These are phyloP conservation scores for Monilinia fructicola DNA, from an alignment of 2,329 filamentous ascomycete species.

Conservation along the genomic window DNA sequence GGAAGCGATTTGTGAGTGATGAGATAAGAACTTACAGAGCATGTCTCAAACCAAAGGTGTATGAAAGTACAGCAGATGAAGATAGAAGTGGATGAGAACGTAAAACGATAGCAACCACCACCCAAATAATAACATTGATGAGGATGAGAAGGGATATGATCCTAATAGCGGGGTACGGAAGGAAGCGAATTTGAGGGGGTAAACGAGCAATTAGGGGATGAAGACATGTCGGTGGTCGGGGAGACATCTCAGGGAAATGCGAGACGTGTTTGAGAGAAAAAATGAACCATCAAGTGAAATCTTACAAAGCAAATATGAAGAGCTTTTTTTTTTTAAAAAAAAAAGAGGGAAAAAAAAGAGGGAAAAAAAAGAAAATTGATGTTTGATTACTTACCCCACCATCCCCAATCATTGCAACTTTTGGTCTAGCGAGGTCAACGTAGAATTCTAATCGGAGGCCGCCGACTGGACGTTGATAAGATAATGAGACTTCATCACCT, in stretches of 20 bases:
- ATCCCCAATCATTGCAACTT: background rate
- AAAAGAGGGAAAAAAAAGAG: no score
- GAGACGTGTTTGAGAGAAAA: background rate
- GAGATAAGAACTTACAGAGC: slow-evolving; percentile 54
- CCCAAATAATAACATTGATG: slow-evolving; percentile 58
- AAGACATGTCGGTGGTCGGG: slow-evolving; percentile 21
- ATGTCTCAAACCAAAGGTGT: slow-evolving; percentile 85
- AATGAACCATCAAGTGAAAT: background rate
- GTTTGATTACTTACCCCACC: slow-evolving; percentile 7
- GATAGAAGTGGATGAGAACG: slow-evolving; percentile 61
- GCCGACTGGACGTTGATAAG: slow-evolving; percentile 9
- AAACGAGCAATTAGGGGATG: slow-evolving; percentile 18
- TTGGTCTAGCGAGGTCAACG: slow-evolving; percentile 14
- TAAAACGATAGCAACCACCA: slow-evolving; percentile 52
- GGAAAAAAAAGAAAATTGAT: background rate
- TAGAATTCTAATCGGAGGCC: background rate
- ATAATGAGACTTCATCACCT: slow-evolving; percentile 19
- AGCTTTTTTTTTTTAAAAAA: no score
- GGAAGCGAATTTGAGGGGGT: slow-evolving; percentile 24
- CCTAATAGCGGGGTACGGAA: slow-evolving; percentile 33
- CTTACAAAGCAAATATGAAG: background rate
- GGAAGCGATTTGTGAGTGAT: background rate
- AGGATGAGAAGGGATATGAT: slow-evolving; percentile 55
- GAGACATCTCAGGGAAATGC: slow-evolving; percentile 13
- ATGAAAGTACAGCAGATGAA: slow-evolving; percentile 79